A percentile compares a stretch with the other conserved stretches of the same genome.
phyloP scores from a whole-genome alignment of 345 rosid species.

The rapeseed (Brassica napus) region DNA sequence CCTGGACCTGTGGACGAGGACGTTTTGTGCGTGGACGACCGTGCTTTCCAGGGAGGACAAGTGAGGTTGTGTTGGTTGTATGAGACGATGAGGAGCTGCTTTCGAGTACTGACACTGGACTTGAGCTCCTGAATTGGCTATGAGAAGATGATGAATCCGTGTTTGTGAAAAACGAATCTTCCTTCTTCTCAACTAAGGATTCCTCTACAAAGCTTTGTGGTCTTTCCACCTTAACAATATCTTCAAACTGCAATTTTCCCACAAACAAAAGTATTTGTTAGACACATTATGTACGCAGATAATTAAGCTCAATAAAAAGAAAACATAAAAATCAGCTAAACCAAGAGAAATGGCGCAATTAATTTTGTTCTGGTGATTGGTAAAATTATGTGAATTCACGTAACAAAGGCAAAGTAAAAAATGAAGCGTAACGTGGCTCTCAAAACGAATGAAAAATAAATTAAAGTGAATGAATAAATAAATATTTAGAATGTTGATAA shows the following conservation, averaged over 20 bases:
- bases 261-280: not conserved
- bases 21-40: constrained; percentile 96
- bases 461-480: not conserved
- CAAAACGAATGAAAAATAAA: not conserved
- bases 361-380: not conserved
- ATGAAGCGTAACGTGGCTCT: not conserved
- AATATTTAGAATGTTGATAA: not conserved
- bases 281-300: not conserved
- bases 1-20: constrained; percentile 68
- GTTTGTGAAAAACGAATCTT: constrained; percentile 32
- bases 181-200: constrained; percentile 41
- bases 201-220: constrained; percentile 41
- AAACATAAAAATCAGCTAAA: not conserved
- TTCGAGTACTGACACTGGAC: constrained; percentile 89
- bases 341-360: not conserved
- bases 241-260: constrained; percentile 67
- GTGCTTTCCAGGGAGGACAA: constrained; percentile 43
- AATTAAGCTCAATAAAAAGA: not conserved
- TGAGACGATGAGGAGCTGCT: constrained; percentile 82
- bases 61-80: constrained; percentile 37
- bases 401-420: not conserved
- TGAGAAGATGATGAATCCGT: constrained; percentile 48
- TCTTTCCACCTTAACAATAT: constrained; percentile 86
- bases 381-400: not conserved
- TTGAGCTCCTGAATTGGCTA: constrained; percentile 62